These are phyloP conservation scores for Pichia sp. DNA, from an alignment of 1,139 yeast species.

Conservation along the genomic window DNA sequence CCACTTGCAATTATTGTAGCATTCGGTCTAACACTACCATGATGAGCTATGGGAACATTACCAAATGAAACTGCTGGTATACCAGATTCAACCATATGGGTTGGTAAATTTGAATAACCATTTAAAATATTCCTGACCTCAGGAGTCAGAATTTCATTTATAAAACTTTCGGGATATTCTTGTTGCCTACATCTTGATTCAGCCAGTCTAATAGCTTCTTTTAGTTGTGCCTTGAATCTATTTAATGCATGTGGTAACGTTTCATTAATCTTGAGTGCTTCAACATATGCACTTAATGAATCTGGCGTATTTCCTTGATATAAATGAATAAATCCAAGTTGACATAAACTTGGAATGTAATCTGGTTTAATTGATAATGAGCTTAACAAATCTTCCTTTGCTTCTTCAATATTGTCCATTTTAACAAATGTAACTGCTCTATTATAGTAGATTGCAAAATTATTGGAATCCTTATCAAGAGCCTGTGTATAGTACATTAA, in stretches of 20 bases:
- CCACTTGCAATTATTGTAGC: slow-evolving; percentile 8
- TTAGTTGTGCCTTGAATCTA: slow-evolving; percentile 24
- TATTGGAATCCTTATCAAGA: slow-evolving; percentile 27
- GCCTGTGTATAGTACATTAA: slow-evolving; percentile 32
- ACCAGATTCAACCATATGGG: slow-evolving; percentile 14
- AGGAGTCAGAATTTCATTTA: slow-evolving; percentile 24
- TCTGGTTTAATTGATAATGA: slow-evolving; percentile 29
- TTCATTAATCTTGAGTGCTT: slow-evolving; percentile 27
- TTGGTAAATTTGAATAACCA: slow-evolving; percentile 19
- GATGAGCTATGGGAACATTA: slow-evolving; percentile 10
- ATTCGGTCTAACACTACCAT: background rate
- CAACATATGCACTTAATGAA: slow-evolving; percentile 31
- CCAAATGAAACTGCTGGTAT: slow-evolving; percentile 15
- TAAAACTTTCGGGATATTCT: slow-evolving; percentile 27
- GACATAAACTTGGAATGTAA: slow-evolving; percentile 33
- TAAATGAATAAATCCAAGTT: slow-evolving; percentile 31
- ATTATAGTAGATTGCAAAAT: slow-evolving; percentile 30
- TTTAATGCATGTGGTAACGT: slow-evolving; percentile 20
- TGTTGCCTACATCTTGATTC: slow-evolving; percentile 28
- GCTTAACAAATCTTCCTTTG: slow-evolving; percentile 29
- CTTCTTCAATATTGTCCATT: slow-evolving; percentile 30
- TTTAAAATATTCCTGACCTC: slow-evolving; percentile 20
- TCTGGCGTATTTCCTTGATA: slow-evolving; percentile 31
- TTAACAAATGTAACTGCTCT: slow-evolving; percentile 34
- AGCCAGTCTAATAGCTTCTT: slow-evolving; percentile 25